Base-by-base conservation (phyloP, 2,329 filamentous ascomycete species). In the Exutisphaerella laricina region DNA sequence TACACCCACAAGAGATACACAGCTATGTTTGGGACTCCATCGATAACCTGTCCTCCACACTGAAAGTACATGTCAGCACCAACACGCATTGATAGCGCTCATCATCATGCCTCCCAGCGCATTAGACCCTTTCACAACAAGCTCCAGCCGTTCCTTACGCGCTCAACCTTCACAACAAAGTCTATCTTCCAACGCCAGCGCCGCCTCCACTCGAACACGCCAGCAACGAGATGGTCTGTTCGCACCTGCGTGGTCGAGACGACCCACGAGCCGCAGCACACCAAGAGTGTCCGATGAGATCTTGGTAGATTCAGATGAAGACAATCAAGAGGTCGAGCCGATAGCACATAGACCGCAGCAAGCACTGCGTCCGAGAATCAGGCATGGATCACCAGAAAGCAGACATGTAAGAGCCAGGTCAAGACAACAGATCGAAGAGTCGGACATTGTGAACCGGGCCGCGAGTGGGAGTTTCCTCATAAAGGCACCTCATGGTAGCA, bases 371-470 rank as follows among this genome's bases (percentile, higher is more conserved):
- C 23, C 23, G 13, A 50, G 49, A 17, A 16, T 36, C 10, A 34
- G 51, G 32, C 48, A 48, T 43, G 47, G 43, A 12, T 54, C 51
- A 31, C 52, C 51, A n/a, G 48, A 53, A 26, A 23, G 33, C 12
- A 52, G 43, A 42, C 30, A 45, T 22, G 43, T 29, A 9, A 20
- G 44, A 34, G 13, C 36, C 21, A 41, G 39, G 29, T 28, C 33
- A 20, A 50, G 46, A 38, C 44, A 49, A 16, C 42, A 48, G 28
- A 43, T 26, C 16, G 54, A 53, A 37, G 50, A 55, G 28, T 29
- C 39, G 35, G 56, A 59, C 4, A 52, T 61, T 18, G 57, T 61
- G 21, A 57, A 56, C 31, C 33, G 58, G 44, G 55, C 54, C 35
- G 30, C 54, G 10, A 51, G 58, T 37, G 58, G 58, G 4, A 51